phyloP scores from a whole-genome alignment of 2,329 filamentous ascomycete genomes.

The Aspergillus sclerotialis region DNA sequence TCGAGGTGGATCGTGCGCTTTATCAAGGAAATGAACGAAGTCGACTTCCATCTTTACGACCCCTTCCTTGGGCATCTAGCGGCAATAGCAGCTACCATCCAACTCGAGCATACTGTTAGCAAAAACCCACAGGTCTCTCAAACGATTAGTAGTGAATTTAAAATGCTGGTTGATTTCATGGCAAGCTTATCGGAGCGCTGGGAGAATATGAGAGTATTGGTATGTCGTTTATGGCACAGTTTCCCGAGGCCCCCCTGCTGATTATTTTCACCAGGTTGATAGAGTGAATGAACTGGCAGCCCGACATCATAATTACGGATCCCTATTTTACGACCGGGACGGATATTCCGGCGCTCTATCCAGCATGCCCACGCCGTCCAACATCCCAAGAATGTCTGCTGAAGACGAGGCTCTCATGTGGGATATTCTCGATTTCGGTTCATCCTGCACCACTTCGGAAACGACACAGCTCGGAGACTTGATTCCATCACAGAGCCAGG shows the following conservation, averaged over 20 bases:
- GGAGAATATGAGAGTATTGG: conserved; percentile 16
- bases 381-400: conserved; percentile 16
- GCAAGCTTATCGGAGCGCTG: conserved; percentile 13
- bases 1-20: conserved; percentile 20
- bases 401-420: conserved; percentile 19
- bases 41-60: conserved; percentile 14
- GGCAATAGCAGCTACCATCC: conserved; percentile 21
- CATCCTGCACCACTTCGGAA: conserved; percentile 5
- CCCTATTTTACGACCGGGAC: conserved; percentile 19
- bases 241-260: not conserved
- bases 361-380: conserved; percentile 18
- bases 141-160: conserved; percentile 15
- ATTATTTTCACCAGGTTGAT: conserved; percentile 7
- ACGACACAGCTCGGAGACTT: conserved; percentile 1
- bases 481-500: not conserved
- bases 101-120: conserved; percentile 19
- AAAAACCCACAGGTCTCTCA: conserved; percentile 18
- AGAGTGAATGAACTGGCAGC: conserved; percentile 14
- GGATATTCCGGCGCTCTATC: conserved; percentile 15
- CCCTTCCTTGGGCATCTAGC: conserved; percentile 21
- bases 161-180: conserved; percentile 15
- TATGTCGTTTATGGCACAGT: conserved; percentile 2
- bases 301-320: conserved; percentile 17
- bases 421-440: conserved; percentile 19
- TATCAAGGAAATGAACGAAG: conserved; percentile 17